A percentile compares a stretch with the other conserved stretches of the same genome.
Conservation (phyloP, 345 rosid genomes). For the Cardiospermum halicacabum region DNA sequence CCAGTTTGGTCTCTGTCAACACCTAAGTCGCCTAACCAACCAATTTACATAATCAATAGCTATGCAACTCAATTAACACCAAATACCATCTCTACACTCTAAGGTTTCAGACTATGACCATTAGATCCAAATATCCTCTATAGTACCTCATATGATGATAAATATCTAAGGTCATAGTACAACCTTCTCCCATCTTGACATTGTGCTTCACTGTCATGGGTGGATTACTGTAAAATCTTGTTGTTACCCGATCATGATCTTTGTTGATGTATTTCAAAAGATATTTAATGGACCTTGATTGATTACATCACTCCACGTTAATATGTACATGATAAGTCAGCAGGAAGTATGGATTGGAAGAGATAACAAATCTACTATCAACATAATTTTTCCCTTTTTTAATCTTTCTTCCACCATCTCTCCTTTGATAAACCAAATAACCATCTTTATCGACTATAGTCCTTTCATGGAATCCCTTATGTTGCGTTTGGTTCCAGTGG, state of each 20-base stretch:
- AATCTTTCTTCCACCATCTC: not conserved
- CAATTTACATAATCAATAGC: too few species aligned
- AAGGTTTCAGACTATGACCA: not conserved
- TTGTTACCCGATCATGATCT: not conserved
- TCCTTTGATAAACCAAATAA: not conserved
- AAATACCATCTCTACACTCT: too few species aligned
- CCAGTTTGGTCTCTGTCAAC: too few species aligned
- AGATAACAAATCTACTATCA: not conserved
- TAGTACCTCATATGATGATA: not conserved
- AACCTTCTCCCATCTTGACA: too few species aligned
- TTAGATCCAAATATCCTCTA: not conserved
- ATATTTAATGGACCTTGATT: not conserved
- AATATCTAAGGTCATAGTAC: not conserved
- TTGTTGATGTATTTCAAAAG: not conserved
- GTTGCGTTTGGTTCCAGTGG: too few species aligned
- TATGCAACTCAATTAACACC: too few species aligned
- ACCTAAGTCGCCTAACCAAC: too few species aligned
- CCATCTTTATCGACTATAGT: not conserved
- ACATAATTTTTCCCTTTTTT: too few species aligned
- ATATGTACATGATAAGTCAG: not conserved
- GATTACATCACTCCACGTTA: not conserved
- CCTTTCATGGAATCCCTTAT: not conserved
- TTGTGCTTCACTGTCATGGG: not conserved
- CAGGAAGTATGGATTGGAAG: not conserved
- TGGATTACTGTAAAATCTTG: not conserved